A percentile compares a stretch with the other conserved stretches of the same genome.
Conservation (phyloP, 2,329 filamentous ascomycete species). For the Xylaria sp. region DNA sequence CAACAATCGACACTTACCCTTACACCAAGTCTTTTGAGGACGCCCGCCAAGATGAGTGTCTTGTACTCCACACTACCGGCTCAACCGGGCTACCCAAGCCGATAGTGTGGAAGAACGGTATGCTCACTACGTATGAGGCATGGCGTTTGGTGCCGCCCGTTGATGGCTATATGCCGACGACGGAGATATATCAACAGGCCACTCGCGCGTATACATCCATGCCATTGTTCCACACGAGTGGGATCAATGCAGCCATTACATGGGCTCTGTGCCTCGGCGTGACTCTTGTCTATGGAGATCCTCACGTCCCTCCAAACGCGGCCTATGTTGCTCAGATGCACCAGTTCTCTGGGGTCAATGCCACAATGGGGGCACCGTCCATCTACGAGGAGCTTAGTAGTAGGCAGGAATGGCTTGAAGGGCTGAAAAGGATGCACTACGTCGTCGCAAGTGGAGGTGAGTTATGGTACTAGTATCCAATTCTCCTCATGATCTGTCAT, state of each 20-base stretch:
- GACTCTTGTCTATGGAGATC: too few relatives aligned
- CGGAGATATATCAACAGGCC: slow-evolving; percentile 1
- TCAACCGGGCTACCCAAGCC: slow-evolving; percentile 7
- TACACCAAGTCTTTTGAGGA: slow-evolving; percentile 4
- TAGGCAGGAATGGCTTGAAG: too few relatives aligned
- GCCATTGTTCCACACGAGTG: slow-evolving; percentile 11
- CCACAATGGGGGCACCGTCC: too few relatives aligned
- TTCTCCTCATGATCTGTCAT: too few relatives aligned
- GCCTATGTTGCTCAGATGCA: too few relatives aligned
- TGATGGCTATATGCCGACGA: slow-evolving; percentile 2
- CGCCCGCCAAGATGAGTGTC: neutral
- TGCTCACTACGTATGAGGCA: slow-evolving; percentile 9
- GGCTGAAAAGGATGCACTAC: too few relatives aligned
- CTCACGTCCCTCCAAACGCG: too few relatives aligned
- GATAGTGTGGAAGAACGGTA: slow-evolving; percentile 4
- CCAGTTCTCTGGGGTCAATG: too few relatives aligned
- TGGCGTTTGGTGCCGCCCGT: slow-evolving; percentile 1
- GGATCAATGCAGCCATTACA: slow-evolving; percentile 8
- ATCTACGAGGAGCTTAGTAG: too few relatives aligned
- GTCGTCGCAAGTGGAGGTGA: too few relatives aligned
- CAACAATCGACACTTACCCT: neutral
- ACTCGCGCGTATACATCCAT: slow-evolving; percentile 4
- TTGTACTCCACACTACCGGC: neutral
- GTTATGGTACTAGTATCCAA: too few relatives aligned
- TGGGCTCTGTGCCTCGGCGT: slow-evolving; percentile 8